A percentile compares a stretch with the other conserved stretches of the same genome.
These are phyloP conservation scores for Pterocarpus macrocarpus DNA, from an alignment of 306 rosid genomes.

Conservation along the genomic window DNA sequence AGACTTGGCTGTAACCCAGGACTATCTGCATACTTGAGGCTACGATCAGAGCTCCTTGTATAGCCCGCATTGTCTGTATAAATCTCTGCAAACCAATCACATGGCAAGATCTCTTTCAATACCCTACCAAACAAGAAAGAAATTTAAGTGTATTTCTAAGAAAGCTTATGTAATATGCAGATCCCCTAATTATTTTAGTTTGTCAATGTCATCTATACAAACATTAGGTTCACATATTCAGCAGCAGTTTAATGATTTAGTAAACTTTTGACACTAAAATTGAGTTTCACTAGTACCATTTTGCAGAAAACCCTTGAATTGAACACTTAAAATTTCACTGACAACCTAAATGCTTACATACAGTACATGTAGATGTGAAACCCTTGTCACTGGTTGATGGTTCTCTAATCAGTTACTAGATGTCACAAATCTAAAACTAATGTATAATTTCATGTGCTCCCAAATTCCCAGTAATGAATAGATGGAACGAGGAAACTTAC, in stretches of 20 bases:
- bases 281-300: constrained; percentile 4
- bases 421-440: constrained; percentile 16
- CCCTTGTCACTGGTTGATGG: constrained; percentile 7
- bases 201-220: constrained; percentile 32
- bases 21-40: constrained; percentile 96
- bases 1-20: constrained; percentile 96
- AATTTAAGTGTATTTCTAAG: constrained; percentile 58
- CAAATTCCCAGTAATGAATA: constrained; percentile 13
- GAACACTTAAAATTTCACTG: constrained; percentile 21
- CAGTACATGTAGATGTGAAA: background rate
- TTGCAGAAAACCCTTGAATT: constrained; percentile 28
- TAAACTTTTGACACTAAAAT: constrained; percentile 11
- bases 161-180: constrained; percentile 45
- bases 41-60: constrained; percentile 94
- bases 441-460: constrained; percentile 26
- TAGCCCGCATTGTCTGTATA: constrained; percentile 94
- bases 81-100: constrained; percentile 98
- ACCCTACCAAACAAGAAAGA: constrained; percentile 78
- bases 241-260: background rate
- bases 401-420: constrained; percentile 12
- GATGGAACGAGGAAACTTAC: constrained; percentile 60
- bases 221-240: constrained; percentile 18
- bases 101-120: constrained; percentile 88
- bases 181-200: constrained; percentile 38
- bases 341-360: constrained; percentile 1